A percentile compares a stretch with the other conserved stretches of the same genome.
phyloP scores from a whole-genome alignment of 2,329 filamentous ascomycete species.

The Monilinia polystroma region DNA sequence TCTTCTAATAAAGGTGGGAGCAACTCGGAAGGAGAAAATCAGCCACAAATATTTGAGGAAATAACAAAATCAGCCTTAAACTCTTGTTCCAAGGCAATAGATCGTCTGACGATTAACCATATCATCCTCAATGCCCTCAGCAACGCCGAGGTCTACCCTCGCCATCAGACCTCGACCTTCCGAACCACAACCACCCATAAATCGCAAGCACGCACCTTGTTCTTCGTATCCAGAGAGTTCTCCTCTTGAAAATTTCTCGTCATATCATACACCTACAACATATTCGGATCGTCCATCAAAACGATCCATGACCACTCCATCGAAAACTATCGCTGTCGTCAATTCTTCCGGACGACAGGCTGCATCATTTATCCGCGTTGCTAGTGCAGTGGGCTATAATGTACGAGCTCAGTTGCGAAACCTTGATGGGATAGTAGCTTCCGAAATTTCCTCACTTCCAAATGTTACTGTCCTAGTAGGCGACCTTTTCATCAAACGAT shows the following conservation, averaged over 20 bases:
- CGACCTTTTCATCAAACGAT: conserved; percentile 53
- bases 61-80: background rate
- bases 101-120: background rate
- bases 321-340: conserved; percentile 78
- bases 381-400: conserved; percentile 87
- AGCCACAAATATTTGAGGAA: conserved; percentile 5
- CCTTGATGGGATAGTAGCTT: conserved; percentile 80
- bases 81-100: background rate
- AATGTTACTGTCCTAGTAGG: conserved; percentile 69
- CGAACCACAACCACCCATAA: conserved; percentile 28
- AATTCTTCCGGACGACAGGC: conserved; percentile 96
- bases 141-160: conserved; percentile 34
- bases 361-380: conserved; percentile 90
- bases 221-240: conserved; percentile 34
- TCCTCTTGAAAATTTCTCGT: conserved; percentile 25
- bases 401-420: conserved; percentile 91
- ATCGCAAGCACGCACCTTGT: conserved; percentile 37
- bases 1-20: conserved; percentile 11
- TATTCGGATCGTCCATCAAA: conserved; percentile 36
- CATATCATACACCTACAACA: conserved; percentile 25
- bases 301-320: conserved; percentile 39
- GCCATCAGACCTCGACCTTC: conserved; percentile 34
- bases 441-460: conserved; percentile 77
- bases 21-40: background rate
- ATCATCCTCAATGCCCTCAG: conserved; percentile 36